A percentile compares a stretch with the other conserved stretches of the same genome.
phyloP scores from a whole-genome alignment of 2,329 filamentous ascomycete genomes.

The Aspergillus neoniger region DNA sequence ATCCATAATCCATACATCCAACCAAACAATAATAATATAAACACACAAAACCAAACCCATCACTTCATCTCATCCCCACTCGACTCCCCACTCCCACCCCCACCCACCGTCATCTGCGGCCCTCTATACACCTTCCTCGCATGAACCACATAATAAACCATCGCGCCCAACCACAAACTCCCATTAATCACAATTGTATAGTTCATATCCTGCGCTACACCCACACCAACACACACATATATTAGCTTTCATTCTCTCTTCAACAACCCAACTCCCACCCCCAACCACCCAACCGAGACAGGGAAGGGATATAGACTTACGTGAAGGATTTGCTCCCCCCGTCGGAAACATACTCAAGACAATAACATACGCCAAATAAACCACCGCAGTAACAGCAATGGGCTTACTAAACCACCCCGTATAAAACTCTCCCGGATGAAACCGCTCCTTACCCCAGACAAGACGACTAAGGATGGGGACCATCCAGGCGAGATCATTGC shows the following conservation, averaged over 20 bases:
- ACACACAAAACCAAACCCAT: no score
- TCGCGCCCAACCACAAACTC: slow-evolving; percentile 57
- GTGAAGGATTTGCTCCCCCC: slow-evolving; percentile 55
- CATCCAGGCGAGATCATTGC: slow-evolving; percentile 62
- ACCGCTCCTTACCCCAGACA: slow-evolving; percentile 59
- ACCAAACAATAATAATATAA: no score
- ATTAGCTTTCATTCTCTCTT: not conserved
- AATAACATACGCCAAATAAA: slow-evolving; percentile 58
- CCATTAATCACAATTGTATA: slow-evolving; percentile 63
- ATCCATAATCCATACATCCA: no score
- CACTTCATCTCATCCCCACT: slow-evolving; percentile 4
- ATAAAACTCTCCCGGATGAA: slow-evolving; percentile 60
- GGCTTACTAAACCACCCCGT: slow-evolving; percentile 56
- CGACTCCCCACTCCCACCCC: slow-evolving; percentile 17
- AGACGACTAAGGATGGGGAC: slow-evolving; percentile 59
- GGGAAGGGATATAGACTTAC: no score
- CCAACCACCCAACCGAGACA: no score
- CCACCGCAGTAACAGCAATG: slow-evolving; percentile 56
- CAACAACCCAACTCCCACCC: slow-evolving; percentile 22
- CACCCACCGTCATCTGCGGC: slow-evolving; percentile 58
- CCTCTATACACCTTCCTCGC: slow-evolving; percentile 63
- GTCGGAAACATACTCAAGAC: slow-evolving; percentile 60
- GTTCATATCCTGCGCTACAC: slow-evolving; percentile 56
- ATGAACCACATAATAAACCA: slow-evolving; percentile 58
- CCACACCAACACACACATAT: not conserved